phyloP scores from a whole-genome alignment of 148 eudicot species.

The Spergularia marina region DNA sequence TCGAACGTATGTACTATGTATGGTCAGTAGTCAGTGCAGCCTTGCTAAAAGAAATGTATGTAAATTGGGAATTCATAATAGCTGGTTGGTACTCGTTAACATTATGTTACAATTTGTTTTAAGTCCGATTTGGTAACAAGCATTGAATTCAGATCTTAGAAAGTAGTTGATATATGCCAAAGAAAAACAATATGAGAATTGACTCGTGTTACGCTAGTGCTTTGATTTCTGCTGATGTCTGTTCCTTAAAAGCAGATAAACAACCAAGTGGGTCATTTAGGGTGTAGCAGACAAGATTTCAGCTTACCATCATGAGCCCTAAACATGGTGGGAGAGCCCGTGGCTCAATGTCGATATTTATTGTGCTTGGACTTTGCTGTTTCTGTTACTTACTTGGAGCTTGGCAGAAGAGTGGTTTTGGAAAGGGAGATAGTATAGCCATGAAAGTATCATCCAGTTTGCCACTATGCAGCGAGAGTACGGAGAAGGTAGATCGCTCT shows the following conservation, averaged over 20 bases:
- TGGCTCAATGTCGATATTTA: slow-evolving; percentile 46
- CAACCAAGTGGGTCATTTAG: slow-evolving; percentile 2
- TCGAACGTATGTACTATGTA: too few species aligned
- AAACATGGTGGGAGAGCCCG: slow-evolving; percentile 49
- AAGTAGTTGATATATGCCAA: background rate
- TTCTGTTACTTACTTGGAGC: slow-evolving; percentile 65
- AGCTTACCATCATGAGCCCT: slow-evolving; percentile 42
- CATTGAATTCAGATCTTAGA: slow-evolving; percentile 2
- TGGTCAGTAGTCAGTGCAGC: background rate
- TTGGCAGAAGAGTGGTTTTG: slow-evolving; percentile 61
- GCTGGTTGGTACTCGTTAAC: background rate
- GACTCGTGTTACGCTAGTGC: background rate
- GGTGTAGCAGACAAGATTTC: background rate
- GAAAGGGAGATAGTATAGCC: slow-evolving; percentile 55
- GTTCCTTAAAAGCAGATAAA: slow-evolving; percentile 12
- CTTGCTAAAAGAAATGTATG: background rate
- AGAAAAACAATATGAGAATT: background rate
- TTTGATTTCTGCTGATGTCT: slow-evolving; percentile 6
- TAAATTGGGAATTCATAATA: background rate
- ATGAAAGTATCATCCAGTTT: slow-evolving; percentile 28
- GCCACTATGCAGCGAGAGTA: slow-evolving; percentile 40
- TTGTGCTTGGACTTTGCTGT: slow-evolving; percentile 59
- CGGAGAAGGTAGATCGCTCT: slow-evolving; percentile 14
- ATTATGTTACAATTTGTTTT: background rate
- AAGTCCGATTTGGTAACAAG: background rate